Conservation (phyloP, 2,329 filamentous ascomycete genomes). For the Epichloe elymi region DNA sequence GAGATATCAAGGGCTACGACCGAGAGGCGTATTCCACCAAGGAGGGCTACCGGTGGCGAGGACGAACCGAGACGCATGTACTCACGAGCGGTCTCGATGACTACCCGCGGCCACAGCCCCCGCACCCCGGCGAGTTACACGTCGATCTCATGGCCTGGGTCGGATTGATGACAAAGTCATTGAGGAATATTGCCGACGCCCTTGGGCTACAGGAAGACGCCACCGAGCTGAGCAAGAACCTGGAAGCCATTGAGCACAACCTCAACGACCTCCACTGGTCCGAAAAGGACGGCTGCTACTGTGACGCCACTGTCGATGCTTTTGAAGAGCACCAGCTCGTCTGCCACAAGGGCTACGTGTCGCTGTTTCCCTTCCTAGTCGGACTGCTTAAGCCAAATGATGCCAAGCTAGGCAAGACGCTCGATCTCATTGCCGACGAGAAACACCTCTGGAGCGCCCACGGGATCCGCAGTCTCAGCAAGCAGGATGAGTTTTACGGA, state of each 20-base stretch:
- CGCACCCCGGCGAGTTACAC: slow-evolving; percentile 90
- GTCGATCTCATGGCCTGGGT: slow-evolving; percentile 94
- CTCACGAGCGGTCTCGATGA: slow-evolving; percentile 92
- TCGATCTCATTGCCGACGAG: slow-evolving; percentile 68
- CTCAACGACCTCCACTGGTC: slow-evolving; percentile 92
- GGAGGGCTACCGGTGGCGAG: slow-evolving; percentile 91
- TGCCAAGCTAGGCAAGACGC: slow-evolving; percentile 57
- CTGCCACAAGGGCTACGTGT: slow-evolving; percentile 95
- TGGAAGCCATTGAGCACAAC: slow-evolving; percentile 70
- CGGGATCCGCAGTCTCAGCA: slow-evolving; percentile 83
- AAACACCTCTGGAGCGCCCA: slow-evolving; percentile 81
- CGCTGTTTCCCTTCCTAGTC: slow-evolving; percentile 80
- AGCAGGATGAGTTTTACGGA: slow-evolving; percentile 68
- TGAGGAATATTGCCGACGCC: slow-evolving; percentile 64
- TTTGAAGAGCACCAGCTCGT: slow-evolving; percentile 84
- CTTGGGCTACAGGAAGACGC: slow-evolving; percentile 69
- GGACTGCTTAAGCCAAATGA: slow-evolving; percentile 65
- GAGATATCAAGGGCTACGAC: slow-evolving; percentile 84
- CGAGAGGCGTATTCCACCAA: slow-evolving; percentile 77
- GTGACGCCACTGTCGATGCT: slow-evolving; percentile 88
- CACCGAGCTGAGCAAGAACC: slow-evolving; percentile 55
- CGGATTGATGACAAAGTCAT: slow-evolving; percentile 85
- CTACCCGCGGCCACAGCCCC: slow-evolving; percentile 86
- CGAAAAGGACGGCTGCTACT: slow-evolving; percentile 67
- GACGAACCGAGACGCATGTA: slow-evolving; percentile 73